These are phyloP conservation scores for Phytophthora pinifolia DNA, from an alignment of 352 stramenopile species.

Conservation along the genomic window DNA sequence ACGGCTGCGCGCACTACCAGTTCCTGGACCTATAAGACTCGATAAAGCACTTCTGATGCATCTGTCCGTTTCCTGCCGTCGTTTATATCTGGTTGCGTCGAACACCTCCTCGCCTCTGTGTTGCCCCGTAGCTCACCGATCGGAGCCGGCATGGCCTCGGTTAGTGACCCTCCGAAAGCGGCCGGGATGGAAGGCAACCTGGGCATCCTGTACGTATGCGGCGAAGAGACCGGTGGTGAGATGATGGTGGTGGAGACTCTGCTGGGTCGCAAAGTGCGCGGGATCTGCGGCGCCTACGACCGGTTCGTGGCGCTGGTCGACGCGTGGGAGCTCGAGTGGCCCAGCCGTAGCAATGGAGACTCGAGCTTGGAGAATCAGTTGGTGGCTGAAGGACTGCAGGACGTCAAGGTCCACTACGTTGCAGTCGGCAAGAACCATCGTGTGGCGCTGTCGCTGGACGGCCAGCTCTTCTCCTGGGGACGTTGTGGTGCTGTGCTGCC, in stretches of 20 bases:
- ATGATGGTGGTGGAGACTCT: constrained; percentile 33
- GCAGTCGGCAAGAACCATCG: constrained; percentile 57
- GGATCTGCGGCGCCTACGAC: constrained; percentile 50
- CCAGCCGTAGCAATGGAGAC: constrained; percentile 4
- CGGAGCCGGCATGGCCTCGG: neutral
- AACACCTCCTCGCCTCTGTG: too few species aligned
- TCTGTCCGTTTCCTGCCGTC: too few species aligned
- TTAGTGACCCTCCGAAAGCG: constrained; percentile 1
- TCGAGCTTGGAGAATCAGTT: constrained; percentile 34
- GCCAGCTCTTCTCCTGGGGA: constrained; percentile 71
- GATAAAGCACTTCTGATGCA: neutral
- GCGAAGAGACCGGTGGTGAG: constrained; percentile 33
- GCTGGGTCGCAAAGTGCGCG: constrained; percentile 47
- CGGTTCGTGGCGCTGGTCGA: constrained; percentile 57
- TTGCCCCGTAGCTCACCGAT: too few species aligned
- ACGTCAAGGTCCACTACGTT: constrained; percentile 55
- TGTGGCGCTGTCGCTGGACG: constrained; percentile 58
- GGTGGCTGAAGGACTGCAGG: constrained; percentile 35
- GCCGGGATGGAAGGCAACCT: constrained; percentile 36
- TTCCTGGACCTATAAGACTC: constrained; percentile 34
- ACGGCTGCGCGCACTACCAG: constrained; percentile 40
- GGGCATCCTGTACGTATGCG: constrained; percentile 54
- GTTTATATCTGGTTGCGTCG: too few species aligned
- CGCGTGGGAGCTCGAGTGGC: constrained; percentile 56
- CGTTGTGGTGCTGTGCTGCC: constrained; percentile 22